Evolutionary conservation across 163 green algal genomes (phyloP), one percentile per base, ranked within the genome.

Genomic region (Chlamydomonas reinhardtii): DNA sequence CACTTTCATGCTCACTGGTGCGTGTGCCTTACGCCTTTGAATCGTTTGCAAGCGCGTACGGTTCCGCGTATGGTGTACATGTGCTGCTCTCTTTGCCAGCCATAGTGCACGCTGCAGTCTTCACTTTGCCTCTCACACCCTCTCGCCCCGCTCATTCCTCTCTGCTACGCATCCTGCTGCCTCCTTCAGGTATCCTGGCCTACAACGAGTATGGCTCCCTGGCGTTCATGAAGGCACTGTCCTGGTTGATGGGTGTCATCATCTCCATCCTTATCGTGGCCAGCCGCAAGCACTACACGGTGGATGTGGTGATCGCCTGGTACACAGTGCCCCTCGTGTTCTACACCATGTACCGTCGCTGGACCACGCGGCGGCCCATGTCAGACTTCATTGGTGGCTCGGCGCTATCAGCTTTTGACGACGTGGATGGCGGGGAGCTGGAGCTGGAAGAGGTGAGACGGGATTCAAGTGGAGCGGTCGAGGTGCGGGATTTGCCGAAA

Each of bases 271-370:
- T 98, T 62, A 99, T 99, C 77, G 88, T 99, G 1, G 96, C 96
- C 15, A 97, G 94, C 25, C 91, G 94, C 48, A 99, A 99, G 91
- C 96, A 99, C 92, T 99, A 99, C 91, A 96, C 91, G 4, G 95
- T 97, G 66, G 86, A 90, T 56, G 62, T 90, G 8, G 80, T 90
- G 3, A 90, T 90, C 35, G 95, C 95, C 43, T 97, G 93, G 93
- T 93, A 94, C 85, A 92, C 89, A n/a, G 91, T 94, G 43, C 89
- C 89, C 6, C 76, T 93, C n/a, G 89, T 93, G 34, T 93, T 91
- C 74, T 88, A 91, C 75, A 80, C 75, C 15, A 82, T 91, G 69
- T 84, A 91, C 62, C 74, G 87, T 17, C 81, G 87, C 1, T 91
- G 87, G 87, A 91, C 87, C 43, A 91, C 81, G 16, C 68, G 75